A percentile compares a stretch with the other conserved stretches of the same genome.
phyloP scores from a whole-genome alignment of 768 basidiomycete species.

The Tricholoma saponaceum region DNA sequence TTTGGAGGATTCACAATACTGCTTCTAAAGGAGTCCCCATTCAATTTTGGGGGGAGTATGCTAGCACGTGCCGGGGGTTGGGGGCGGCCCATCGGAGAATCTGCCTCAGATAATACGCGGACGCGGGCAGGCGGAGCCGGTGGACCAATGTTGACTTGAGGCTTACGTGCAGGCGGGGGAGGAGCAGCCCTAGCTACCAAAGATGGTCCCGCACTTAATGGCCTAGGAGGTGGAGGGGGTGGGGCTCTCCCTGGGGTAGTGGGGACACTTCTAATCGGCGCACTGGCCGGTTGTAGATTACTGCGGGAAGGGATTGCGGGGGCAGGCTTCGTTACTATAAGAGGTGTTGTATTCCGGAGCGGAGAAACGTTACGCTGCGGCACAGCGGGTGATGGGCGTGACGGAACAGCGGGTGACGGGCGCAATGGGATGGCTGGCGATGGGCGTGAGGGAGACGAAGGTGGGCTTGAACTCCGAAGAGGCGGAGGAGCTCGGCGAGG shows the following conservation, averaged over 20 bases:
- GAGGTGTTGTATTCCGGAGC: slow-evolving; percentile 11
- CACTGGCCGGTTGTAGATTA: not conserved
- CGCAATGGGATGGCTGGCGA: slow-evolving; percentile 38
- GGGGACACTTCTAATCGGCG: slow-evolving; percentile 22
- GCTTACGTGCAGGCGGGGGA: slow-evolving; percentile 38
- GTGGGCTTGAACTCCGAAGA: slow-evolving; percentile 27
- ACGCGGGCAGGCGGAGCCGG: slow-evolving; percentile 34
- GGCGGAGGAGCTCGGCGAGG: slow-evolving; percentile 39
- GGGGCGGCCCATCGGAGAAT: slow-evolving; percentile 28
- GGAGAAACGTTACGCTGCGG: slow-evolving; percentile 31
- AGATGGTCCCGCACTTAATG: slow-evolving; percentile 27
- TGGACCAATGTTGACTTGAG: slow-evolving; percentile 20
- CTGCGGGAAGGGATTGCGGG: slow-evolving; percentile 28
- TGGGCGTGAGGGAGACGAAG: slow-evolving; percentile 33
- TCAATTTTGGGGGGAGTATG: slow-evolving; percentile 17
- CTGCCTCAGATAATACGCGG: slow-evolving; percentile 41
- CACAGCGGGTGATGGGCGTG: slow-evolving; percentile 29
- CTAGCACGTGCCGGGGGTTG: slow-evolving; percentile 28
- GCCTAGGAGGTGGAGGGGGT: slow-evolving; percentile 39
- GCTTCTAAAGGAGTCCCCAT: not conserved
- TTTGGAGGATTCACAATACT: slow-evolving; percentile 2
- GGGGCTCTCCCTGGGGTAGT: slow-evolving; percentile 25
- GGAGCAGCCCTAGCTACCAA: slow-evolving; percentile 29
- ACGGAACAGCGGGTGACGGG: slow-evolving; percentile 20
- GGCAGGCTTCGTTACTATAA: slow-evolving; percentile 21